Base-by-base conservation (phyloP, 768 basidiomycete species). In the Pleurotus platypus region DNA sequence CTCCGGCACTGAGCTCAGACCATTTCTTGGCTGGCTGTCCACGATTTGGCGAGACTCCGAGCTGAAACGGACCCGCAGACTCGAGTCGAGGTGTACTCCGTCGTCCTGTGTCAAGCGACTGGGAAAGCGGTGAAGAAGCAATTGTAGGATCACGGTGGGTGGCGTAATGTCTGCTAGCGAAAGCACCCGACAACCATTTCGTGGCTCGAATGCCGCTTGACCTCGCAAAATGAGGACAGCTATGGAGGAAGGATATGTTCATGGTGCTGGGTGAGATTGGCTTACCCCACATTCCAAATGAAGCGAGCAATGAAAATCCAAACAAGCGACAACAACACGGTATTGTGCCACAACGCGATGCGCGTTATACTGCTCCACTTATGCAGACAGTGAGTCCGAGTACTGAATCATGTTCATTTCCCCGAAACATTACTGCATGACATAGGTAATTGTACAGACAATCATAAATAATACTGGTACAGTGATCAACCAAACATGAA, bases 61-160 rank as follows among this genome's bases (percentile, higher is more conserved):
- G 76, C 58, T 84, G 84, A 62, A 93, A 93, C 20, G 92, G 90
- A 2, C 92, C 92, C 49, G 86, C 85, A 26, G 79, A 76, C 59
- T 88, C 88, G 58, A 82, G 78, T 61, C 76, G 75, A 49, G 71
- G 67, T 20, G 71, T 65, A 22, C 70, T 57, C 30, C 74, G 70
- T 56, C 78, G 81, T 64, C 75, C 83, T 59, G 82, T 81, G 67
- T 89, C 83, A 54, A 90, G 77, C 8, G 87, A 77, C 60, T 85
- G 82, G 24, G 84, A 82, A 50, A 92, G 80, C 12, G 83, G 66
- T 30, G 82, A 76, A 22, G 85, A 78, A 43, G 76, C 67, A 22
- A 54, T 38, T 37, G 70, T 61, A 40, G 73, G 54, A 57, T 78
- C 75, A 22, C 71, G 75, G 47, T 79, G 76, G 0, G 78, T 83